These are phyloP conservation scores for Cyberlindnera petersonii DNA, from an alignment of 805 yeast genomes.

Conservation along the genomic window DNA sequence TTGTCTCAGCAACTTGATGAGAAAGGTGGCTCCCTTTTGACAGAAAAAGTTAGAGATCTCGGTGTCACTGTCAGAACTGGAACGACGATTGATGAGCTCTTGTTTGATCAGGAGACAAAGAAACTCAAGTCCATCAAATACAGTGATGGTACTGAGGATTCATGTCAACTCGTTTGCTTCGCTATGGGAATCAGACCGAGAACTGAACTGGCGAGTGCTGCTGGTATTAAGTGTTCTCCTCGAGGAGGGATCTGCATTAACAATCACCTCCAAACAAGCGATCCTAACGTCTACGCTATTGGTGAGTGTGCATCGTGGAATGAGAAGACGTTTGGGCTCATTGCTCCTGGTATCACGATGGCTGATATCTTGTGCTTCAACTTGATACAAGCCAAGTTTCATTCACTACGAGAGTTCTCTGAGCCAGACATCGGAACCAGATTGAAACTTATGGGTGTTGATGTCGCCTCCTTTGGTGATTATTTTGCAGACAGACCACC, in stretches of 20 bases:
- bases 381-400: slow-evolving; percentile 33
- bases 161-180: slow-evolving; percentile 32
- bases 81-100: slow-evolving; percentile 45
- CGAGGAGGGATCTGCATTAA: slow-evolving; percentile 32
- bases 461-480: slow-evolving; percentile 38
- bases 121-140: slow-evolving; percentile 28
- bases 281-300: slow-evolving; percentile 30
- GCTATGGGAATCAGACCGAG: slow-evolving; percentile 36
- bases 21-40: slow-evolving; percentile 32
- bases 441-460: slow-evolving; percentile 36
- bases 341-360: slow-evolving; percentile 39
- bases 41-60: slow-evolving; percentile 46
- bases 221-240: slow-evolving; percentile 24
- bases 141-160: slow-evolving; percentile 29
- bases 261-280: slow-evolving; percentile 28
- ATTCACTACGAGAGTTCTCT: slow-evolving; percentile 27
- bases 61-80: slow-evolving; percentile 52
- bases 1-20: slow-evolving; percentile 35
- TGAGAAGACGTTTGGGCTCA: slow-evolving; percentile 32
- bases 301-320: slow-evolving; percentile 39
- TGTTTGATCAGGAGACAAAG: slow-evolving; percentile 28
- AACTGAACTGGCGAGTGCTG: slow-evolving; percentile 30
- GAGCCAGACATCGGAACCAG: slow-evolving; percentile 36
- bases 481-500: slow-evolving; percentile 33
- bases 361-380: slow-evolving; percentile 35